Base-by-base conservation (phyloP, 768 basidiomycete species). In the Lactarius hatsudake region DNA sequence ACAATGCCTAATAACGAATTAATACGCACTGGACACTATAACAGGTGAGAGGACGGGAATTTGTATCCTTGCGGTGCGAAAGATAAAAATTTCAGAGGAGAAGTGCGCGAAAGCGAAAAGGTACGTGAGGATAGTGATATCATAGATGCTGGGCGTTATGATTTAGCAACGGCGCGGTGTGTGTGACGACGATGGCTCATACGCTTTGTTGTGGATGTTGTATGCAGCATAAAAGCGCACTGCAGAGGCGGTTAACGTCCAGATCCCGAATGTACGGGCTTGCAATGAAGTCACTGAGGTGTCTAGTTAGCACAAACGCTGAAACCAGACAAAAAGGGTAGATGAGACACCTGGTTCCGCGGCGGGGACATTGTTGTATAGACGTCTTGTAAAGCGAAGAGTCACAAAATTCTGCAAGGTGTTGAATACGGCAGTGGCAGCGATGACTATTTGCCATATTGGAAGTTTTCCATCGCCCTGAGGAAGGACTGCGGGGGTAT, bases 61-160 rank as follows among this genome's bases (percentile, higher is more conserved):
- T 55, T 82, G 82, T 58, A 91, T 68, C 58, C 82, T 87, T 43
- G 89, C 86, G 2, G 93, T 89, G 60, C 87, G 83, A 79, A 88
- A 99, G 68, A 97, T 84, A 73, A 94, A 77, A 48, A 91, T 74
- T 78, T 99, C 96, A 20, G 92, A 89, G 45, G 83, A 83, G 75
- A 97, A 98, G 79, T 99, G 96, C 5, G 83, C 85, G 74, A 94
- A 90, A 2, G 94, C 96, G 72, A 98, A 87, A 63, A 94, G 84
- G 79, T 96, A 98, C 43, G 93, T 90, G 73, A 89, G 80, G 66
- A 97, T 78, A 7, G 94, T 85, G 80, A 97, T 88, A 76, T 96
- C 90, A 78, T 97, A 99, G 26, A 95, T 78, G 32, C 96, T 98
- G 72, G n/a, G 61, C 40, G 72, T 6, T 55, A 43, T 18, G 26